Evolutionary conservation across 2,329 filamentous ascomycete species (phyloP).

Genomic region (Trichoderma koningii): DNA sequence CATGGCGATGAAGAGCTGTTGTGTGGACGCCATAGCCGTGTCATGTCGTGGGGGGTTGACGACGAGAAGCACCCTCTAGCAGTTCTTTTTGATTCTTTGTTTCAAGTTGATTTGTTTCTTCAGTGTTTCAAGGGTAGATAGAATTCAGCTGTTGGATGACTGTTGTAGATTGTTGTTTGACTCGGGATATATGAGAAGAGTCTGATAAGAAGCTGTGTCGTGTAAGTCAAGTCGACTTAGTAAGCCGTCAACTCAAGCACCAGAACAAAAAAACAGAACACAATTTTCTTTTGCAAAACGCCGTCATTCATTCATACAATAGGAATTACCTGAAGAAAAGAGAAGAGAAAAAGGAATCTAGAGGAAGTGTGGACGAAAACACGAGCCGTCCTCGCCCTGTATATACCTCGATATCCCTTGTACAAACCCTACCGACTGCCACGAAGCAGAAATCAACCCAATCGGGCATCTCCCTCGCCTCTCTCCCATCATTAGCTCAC

Average conservation of each 20-base stretch:
- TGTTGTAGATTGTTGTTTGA: background rate
- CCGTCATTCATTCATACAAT: background rate
- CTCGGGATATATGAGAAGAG: background rate
- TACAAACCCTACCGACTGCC: background rate
- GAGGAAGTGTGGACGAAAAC: background rate
- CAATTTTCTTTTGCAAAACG: background rate
- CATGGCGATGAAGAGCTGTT: conserved; percentile 56
- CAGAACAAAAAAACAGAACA: background rate
- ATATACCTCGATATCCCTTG: conserved; percentile 14
- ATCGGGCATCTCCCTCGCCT: background rate
- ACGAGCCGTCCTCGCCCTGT: background rate
- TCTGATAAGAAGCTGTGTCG: background rate
- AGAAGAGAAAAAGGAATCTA: background rate
- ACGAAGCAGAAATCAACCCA: background rate
- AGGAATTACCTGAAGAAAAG: background rate
- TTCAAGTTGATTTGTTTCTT: background rate
- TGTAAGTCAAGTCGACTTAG: background rate
- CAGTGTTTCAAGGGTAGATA: background rate
- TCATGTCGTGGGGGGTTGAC: conserved; percentile 46
- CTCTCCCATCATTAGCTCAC: too few relatives aligned
- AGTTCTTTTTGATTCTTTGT: background rate
- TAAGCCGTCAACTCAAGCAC: background rate
- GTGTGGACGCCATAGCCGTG: conserved; percentile 54
- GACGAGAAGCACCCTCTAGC: background rate
- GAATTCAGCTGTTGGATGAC: background rate